phyloP scores from a whole-genome alignment of 345 rosid species.

The Microthlaspi erraticum region DNA sequence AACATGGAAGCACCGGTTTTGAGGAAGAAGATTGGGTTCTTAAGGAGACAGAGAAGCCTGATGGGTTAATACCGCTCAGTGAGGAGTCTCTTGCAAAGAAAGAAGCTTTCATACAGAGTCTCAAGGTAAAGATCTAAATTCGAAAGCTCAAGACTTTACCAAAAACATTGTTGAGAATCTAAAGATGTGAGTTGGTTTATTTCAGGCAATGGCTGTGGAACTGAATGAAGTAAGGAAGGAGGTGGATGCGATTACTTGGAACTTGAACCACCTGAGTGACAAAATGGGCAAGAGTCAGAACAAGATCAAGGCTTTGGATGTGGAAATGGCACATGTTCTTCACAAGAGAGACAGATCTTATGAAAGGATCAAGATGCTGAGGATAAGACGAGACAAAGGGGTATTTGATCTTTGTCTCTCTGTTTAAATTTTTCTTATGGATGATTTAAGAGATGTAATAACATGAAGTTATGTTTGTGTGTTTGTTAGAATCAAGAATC shows the following conservation, averaged over 20 bases:
- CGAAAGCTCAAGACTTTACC: constrained; percentile 1
- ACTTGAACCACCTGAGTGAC: constrained; percentile 51
- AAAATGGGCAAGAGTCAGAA: constrained; percentile 53
- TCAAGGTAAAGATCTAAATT: constrained; percentile 70
- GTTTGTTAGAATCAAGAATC: too few relatives aligned
- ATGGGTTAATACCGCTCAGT: constrained; percentile 63
- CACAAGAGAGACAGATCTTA: constrained; percentile 64
- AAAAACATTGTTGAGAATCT: constrained; percentile 23
- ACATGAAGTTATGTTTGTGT: too few relatives aligned
- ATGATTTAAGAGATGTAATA: too few relatives aligned
- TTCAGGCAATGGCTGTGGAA: constrained; percentile 75
- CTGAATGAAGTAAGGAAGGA: constrained; percentile 84
- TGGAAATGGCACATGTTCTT: constrained; percentile 49
- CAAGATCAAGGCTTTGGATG: constrained; percentile 54
- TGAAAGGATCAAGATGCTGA: too few relatives aligned
- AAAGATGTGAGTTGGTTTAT: constrained; percentile 12
- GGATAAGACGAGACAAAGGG: too few relatives aligned
- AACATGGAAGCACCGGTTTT: constrained; percentile 79
- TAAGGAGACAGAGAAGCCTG: constrained; percentile 70
- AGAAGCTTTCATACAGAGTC: constrained; percentile 68
- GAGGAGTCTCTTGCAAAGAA: constrained; percentile 78
- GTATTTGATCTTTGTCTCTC: too few relatives aligned
- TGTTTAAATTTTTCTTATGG: too few relatives aligned
- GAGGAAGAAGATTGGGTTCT: constrained; percentile 80
- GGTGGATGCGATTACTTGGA: constrained; percentile 58